Percentiles rank a stretch among this genome's conserved stretches.
phyloP scores from a whole-genome alignment of 228 moss, liverwort and hornwort species.

The Sphagnum fallax region DNA sequence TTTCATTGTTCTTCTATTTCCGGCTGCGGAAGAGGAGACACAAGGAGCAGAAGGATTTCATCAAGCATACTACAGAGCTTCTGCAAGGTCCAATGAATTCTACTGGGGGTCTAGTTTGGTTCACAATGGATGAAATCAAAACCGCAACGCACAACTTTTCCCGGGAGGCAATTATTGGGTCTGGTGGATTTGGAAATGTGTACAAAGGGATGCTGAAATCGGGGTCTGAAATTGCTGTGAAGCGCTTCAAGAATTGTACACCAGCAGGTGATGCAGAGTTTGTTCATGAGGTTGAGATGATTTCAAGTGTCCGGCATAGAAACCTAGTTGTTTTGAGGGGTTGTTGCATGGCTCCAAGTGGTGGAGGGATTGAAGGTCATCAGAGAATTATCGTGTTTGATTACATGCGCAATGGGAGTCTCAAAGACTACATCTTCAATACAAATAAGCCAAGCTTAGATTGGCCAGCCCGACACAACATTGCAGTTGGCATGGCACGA shows the following conservation, averaged over 20 bases:
- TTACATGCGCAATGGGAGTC: conserved; percentile 62
- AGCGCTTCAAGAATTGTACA: conserved; percentile 78
- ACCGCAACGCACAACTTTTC: conserved; percentile 65
- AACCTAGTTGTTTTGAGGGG: conserved; percentile 69
- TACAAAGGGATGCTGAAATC: conserved; percentile 49
- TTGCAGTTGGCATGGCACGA: conserved; percentile 62
- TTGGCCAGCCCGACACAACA: conserved; percentile 60
- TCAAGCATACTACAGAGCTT: conserved; percentile 44
- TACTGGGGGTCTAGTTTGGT: conserved; percentile 56
- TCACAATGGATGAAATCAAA: conserved; percentile 63
- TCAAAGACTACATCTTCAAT: conserved; percentile 59
- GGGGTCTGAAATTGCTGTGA: conserved; percentile 68
- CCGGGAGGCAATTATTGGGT: conserved; percentile 48
- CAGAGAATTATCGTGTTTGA: conserved; percentile 81
- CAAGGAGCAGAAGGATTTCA: conserved; percentile 39
- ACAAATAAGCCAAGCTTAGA: conserved; percentile 18
- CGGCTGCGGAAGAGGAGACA: conserved; percentile 28
- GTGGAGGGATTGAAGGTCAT: conserved; percentile 46
- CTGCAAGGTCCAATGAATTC: conserved; percentile 42
- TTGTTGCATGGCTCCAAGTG: conserved; percentile 55
- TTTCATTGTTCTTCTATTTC: conserved; percentile 15
- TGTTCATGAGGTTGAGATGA: conserved; percentile 71
- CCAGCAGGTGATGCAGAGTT: conserved; percentile 70
- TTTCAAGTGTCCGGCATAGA: conserved; percentile 73
- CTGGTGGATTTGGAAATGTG: conserved; percentile 74